These are phyloP conservation scores for Pyricularia grisea DNA, from an alignment of 2,329 filamentous ascomycete genomes.

Conservation along the genomic window DNA sequence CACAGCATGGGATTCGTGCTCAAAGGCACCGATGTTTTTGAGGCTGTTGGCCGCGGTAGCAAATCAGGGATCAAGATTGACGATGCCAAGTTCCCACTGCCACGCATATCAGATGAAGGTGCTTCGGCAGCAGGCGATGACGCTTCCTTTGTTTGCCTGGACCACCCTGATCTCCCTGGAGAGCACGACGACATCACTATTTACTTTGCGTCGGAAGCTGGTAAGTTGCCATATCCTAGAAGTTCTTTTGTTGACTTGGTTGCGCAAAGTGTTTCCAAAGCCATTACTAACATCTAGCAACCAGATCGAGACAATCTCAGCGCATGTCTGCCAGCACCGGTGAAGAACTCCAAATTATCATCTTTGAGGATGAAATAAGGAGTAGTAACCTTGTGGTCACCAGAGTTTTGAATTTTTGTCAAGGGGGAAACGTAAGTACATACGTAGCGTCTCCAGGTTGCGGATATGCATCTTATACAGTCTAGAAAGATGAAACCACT, in stretches of 20 bases:
- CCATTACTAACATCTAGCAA: conserved; percentile 1
- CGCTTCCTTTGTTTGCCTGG: conserved; percentile 70
- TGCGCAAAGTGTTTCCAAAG: neutral
- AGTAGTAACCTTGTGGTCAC: neutral
- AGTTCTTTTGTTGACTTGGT: conserved; percentile 3
- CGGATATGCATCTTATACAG: neutral
- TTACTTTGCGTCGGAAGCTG: conserved; percentile 68
- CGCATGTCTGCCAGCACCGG: conserved; percentile 43
- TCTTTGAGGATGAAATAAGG: conserved; percentile 9
- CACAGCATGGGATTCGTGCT: conserved; percentile 84
- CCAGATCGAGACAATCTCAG: conserved; percentile 45
- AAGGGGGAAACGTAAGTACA: neutral
- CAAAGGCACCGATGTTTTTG: conserved; percentile 76
- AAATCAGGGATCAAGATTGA: conserved; percentile 71
- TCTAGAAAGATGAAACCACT: neutral
- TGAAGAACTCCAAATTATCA: conserved; percentile 33
- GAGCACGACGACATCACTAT: conserved; percentile 90
- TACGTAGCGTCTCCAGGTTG: neutral
- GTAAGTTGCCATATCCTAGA: conserved; percentile 35
- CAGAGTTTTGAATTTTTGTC: neutral
- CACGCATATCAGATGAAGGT: conserved; percentile 46
- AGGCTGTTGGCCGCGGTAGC: conserved; percentile 56
- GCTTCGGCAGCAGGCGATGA: conserved; percentile 24
- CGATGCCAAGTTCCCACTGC: conserved; percentile 84
- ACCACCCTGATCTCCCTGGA: conserved; percentile 79